Evolutionary conservation across 768 basidiomycete genomes (phyloP).

Genomic region (Cantharellus anzutake): DNA sequence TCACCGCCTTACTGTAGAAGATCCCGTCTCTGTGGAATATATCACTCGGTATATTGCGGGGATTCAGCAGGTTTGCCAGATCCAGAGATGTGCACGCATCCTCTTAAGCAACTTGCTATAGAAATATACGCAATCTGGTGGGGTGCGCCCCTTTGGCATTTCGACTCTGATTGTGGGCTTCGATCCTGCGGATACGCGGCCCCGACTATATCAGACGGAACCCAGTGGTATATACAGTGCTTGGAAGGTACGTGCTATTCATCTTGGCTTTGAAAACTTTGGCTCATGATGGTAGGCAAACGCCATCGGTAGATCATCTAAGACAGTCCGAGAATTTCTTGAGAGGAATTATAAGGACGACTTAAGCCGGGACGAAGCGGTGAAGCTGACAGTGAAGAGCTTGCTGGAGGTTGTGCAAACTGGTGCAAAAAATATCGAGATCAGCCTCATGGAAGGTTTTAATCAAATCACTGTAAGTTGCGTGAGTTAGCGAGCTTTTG

Average conservation of each 20-base stretch:
- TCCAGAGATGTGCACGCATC: background rate
- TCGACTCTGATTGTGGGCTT: constrained; percentile 94
- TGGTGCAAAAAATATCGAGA: constrained; percentile 99
- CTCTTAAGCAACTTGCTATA: constrained; percentile 27
- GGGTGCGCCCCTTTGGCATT: constrained; percentile 95
- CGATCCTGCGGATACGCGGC: constrained; percentile 76
- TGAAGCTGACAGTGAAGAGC: constrained; percentile 90
- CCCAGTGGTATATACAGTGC: constrained; percentile 95
- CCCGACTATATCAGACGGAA: constrained; percentile 90
- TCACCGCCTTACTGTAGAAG: constrained; percentile 91
- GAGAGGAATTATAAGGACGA: constrained; percentile 97
- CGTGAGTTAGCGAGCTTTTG: background rate
- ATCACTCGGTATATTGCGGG: constrained; percentile 96
- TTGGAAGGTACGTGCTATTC: constrained; percentile 61
- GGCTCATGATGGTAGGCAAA: constrained; percentile 43
- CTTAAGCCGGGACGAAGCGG: constrained; percentile 68
- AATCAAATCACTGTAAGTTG: constrained; percentile 72
- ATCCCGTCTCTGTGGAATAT: constrained; percentile 95
- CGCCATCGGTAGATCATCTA: constrained; percentile 92
- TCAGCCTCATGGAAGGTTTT: constrained; percentile 92
- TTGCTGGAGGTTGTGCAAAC: constrained; percentile 96
- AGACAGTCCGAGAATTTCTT: constrained; percentile 94
- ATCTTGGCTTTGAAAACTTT: background rate
- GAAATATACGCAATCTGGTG: constrained; percentile 89
- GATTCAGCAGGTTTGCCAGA: constrained; percentile 76